phyloP scores from a whole-genome alignment of 306 rosid genomes.

The Dryas octopetala region DNA sequence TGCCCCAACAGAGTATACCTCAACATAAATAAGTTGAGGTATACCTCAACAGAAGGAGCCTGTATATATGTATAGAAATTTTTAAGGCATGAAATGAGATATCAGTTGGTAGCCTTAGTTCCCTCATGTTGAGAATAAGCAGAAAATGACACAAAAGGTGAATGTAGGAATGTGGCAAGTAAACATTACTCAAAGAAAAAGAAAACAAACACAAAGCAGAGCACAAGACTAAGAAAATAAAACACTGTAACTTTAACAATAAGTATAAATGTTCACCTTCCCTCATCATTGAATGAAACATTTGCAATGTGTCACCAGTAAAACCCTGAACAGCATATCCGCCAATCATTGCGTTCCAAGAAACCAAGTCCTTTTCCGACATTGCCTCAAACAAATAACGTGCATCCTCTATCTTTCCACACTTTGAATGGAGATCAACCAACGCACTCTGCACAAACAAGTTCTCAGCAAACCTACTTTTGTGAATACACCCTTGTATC shows the following conservation, averaged over 20 bases:
- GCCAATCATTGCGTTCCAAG: conserved; percentile 40
- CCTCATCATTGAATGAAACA: conserved; percentile 30
- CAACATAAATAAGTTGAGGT: too few relatives aligned
- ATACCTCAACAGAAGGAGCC: too few relatives aligned
- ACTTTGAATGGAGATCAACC: conserved; percentile 39
- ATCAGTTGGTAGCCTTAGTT: neutral
- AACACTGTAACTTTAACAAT: neutral
- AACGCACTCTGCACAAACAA: conserved; percentile 31
- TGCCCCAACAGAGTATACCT: too few relatives aligned
- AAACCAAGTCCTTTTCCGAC: conserved; percentile 31
- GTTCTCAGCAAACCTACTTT: conserved; percentile 27
- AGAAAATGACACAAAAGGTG: neutral
- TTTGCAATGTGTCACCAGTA: conserved; percentile 15
- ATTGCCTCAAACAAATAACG: conserved; percentile 18
- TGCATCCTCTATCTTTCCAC: conserved; percentile 32
- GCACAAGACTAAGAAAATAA: neutral
- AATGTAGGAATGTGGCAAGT: neutral
- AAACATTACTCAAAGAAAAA: neutral
- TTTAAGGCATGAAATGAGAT: neutral
- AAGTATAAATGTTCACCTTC: conserved; percentile 27
- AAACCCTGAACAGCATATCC: conserved; percentile 40
- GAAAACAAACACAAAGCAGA: neutral
- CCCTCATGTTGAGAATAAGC: neutral
- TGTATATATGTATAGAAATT: neutral
- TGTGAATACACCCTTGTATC: conserved; percentile 33